These are phyloP conservation scores for Suhomyces anneliseae DNA, from an alignment of 1,139 yeast genomes.

Conservation along the genomic window DNA sequence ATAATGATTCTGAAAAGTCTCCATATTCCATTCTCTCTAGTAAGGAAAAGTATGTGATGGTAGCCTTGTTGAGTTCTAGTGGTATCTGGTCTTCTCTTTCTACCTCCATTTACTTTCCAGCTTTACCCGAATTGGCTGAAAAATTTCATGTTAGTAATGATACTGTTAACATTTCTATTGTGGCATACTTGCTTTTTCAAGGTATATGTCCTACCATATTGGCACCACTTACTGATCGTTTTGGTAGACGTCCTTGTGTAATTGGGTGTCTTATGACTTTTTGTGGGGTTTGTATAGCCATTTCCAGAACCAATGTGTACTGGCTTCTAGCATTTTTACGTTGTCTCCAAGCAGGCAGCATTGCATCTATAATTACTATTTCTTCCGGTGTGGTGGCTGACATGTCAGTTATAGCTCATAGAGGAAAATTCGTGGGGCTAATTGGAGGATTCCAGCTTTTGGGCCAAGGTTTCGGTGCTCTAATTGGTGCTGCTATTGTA, in stretches of 20 bases:
- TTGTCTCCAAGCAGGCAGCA: slow-evolving; percentile 68
- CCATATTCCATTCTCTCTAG: slow-evolving; percentile 17
- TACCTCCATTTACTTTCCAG: slow-evolving; percentile 74
- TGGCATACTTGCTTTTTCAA: slow-evolving; percentile 68
- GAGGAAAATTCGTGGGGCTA: slow-evolving; percentile 67
- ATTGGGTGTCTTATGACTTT: slow-evolving; percentile 15
- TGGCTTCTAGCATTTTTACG: slow-evolving; percentile 47
- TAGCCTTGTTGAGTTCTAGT: slow-evolving; percentile 20
- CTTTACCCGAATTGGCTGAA: slow-evolving; percentile 52
- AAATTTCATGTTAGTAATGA: slow-evolving; percentile 56
- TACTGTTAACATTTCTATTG: slow-evolving; percentile 64
- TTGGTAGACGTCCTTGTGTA: slow-evolving; percentile 63
- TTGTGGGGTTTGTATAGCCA: slow-evolving; percentile 25
- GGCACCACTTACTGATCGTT: slow-evolving; percentile 57
- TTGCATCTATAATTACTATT: slow-evolving; percentile 69
- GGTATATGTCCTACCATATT: slow-evolving; percentile 41
- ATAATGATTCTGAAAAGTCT: background rate
- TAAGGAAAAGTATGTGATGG: slow-evolving; percentile 22
- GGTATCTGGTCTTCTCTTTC: slow-evolving; percentile 67
- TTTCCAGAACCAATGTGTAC: slow-evolving; percentile 24
- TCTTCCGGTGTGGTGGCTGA: slow-evolving; percentile 71
- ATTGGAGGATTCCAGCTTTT: slow-evolving; percentile 62
- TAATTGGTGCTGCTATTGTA: slow-evolving; percentile 68
- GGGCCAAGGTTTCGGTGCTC: slow-evolving; percentile 77
- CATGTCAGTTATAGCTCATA: slow-evolving; percentile 54